Base-by-base conservation (phyloP, 2,329 filamentous ascomycete genomes). In the Fusarium musae region DNA sequence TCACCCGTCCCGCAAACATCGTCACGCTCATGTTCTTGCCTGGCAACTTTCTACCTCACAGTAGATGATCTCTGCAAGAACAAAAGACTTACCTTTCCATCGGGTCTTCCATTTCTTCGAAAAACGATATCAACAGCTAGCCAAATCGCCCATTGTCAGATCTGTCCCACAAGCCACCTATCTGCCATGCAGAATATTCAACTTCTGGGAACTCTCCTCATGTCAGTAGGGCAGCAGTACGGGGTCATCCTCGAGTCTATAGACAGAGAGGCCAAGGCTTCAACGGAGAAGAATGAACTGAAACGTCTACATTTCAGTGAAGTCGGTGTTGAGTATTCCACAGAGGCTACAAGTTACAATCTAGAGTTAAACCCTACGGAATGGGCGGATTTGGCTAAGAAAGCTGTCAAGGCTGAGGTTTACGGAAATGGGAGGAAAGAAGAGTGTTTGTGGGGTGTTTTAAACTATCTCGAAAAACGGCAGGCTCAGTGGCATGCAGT, bases 171-270 rank as follows among this genome's bases (percentile, higher is more conserved):
- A 0, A 60, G 40, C 4, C 46, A 57, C 2, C 63, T 65, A 3
- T 47, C 47, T 1, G 59, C 63, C 9, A 65, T 65, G 59, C 59
- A 65, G 12, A 65, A 65, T 3, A 64, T 44, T 1, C 59, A 65
- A 3, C 59, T 65, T 1, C 3, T 65, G 1, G 63, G 47, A 0
- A 47, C 63, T 3, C 59, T 65, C 3, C 34, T 63, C 10, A 65
- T 64, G 63, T 64, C 63, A 1, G 52, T 65, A 11, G 40, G 47
- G 0, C 61, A 47, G 1, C 63, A 64, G 1, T 65, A 65, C 2
- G 63, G 39, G 0, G 59, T 64, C 0, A 40, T 65, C 16, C 47
- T 65, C 0, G 47, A 57, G 5, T 56, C 28, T 0, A 49, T 65
- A 23, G 49, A 36, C 8, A 30, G 30, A 9, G 47, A 65, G 2